Evolutionary conservation across 1,139 yeast genomes (phyloP).

Genomic region (Pneumocystis oryctolagi): DNA sequence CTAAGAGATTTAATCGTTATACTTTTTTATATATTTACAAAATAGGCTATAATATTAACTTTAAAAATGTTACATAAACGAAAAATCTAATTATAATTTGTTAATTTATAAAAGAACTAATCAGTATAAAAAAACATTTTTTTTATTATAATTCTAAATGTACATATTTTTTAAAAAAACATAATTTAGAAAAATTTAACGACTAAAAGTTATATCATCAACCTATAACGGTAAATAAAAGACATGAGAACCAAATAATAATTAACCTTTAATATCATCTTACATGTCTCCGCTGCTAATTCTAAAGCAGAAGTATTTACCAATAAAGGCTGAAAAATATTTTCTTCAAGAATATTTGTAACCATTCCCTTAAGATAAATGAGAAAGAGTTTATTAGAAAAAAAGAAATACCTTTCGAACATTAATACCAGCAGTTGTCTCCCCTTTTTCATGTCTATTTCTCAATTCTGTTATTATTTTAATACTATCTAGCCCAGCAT

Average conservation of each 20-base stretch:
- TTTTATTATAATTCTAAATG: neutral
- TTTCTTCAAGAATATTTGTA: constrained; percentile 80
- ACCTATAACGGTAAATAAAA: constrained; percentile 13
- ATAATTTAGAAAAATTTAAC: neutral
- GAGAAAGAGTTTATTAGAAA: neutral
- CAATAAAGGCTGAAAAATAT: constrained; percentile 88
- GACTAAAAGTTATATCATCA: neutral
- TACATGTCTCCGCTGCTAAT: constrained; percentile 90
- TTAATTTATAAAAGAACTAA: no score
- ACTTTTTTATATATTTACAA: neutral
- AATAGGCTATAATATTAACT: neutral
- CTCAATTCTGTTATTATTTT: constrained; percentile 90
- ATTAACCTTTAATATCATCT: constrained; percentile 87
- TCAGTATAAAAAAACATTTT: neutral
- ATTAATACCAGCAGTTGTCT: constrained; percentile 85
- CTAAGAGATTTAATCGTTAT: neutral
- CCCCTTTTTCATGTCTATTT: constrained; percentile 82
- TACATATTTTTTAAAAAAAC: neutral
- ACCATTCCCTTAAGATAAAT: constrained; percentile 45
- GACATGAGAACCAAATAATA: constrained; percentile 40
- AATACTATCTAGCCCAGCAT: constrained; percentile 91
- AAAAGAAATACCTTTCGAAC: constrained; percentile 43
- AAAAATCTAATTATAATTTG: neutral
- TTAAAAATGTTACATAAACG: neutral
- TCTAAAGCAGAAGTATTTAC: constrained; percentile 89